Evolutionary conservation across 202 grass and related monocot genomes (phyloP).

Genomic region (Saccharum hybrid): DNA sequence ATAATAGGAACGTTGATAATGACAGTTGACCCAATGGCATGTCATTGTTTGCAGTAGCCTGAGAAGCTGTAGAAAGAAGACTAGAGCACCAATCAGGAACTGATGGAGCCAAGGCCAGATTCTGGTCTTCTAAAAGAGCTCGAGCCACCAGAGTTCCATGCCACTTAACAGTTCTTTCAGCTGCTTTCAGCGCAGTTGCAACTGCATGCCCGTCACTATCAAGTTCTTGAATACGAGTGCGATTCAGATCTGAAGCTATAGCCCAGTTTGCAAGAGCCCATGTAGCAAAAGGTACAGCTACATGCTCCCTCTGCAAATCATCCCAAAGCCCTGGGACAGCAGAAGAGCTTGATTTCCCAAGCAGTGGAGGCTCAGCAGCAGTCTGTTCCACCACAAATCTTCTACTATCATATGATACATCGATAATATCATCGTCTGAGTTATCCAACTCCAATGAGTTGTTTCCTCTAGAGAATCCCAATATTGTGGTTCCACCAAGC

Average conservation of each 20-base stretch:
- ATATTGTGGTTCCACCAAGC: constrained; percentile 90
- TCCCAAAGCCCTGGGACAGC: constrained; percentile 90
- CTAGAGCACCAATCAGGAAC: constrained; percentile 87
- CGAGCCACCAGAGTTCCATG: constrained; percentile 84
- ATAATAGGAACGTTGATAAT: constrained; percentile 86
- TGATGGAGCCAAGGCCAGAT: constrained; percentile 65
- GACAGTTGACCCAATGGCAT: constrained; percentile 78
- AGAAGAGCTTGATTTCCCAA: constrained; percentile 55
- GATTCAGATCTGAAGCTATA: constrained; percentile 79
- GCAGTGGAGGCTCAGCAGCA: constrained; percentile 46
- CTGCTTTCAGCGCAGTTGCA: constrained; percentile 75
- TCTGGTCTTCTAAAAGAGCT: constrained; percentile 77
- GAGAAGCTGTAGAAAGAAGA: constrained; percentile 91
- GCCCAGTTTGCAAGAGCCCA: constrained; percentile 99
- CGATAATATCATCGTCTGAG: constrained; percentile 41
- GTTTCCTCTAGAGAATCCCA: constrained; percentile 74
- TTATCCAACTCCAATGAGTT: constrained; percentile 38
- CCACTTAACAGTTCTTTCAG: constrained; percentile 97
- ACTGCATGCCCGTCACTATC: constrained; percentile 81
- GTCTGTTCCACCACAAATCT: constrained; percentile 42
- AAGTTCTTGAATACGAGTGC: constrained; percentile 89
- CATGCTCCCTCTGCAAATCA: constrained; percentile 96
- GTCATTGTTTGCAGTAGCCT: constrained; percentile 78
- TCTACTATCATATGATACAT: constrained; percentile 25
- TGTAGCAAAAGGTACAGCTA: constrained; percentile 97